A percentile compares a stretch with the other conserved stretches of the same genome.
Conservation (phyloP, 176 grass and related monocot genomes). For the Juncus effusus region DNA sequence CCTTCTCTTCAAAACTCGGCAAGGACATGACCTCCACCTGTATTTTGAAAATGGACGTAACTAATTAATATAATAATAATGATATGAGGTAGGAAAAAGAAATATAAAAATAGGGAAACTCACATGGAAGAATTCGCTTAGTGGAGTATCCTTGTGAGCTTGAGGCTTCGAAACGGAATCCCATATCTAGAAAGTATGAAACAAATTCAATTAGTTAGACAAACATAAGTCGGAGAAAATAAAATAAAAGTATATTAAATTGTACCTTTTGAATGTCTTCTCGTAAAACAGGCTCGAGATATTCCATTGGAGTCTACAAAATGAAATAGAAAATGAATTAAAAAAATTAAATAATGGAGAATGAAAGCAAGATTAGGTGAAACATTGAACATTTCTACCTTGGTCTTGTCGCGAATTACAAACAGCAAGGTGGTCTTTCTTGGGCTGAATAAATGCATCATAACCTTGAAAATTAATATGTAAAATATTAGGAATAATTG, state of each 20-base stretch:
- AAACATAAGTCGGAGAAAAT: constrained; percentile 20
- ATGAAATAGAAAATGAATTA: constrained; percentile 22
- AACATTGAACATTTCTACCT: constrained; percentile 39
- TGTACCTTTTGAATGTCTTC: constrained; percentile 83
- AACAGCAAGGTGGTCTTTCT: constrained; percentile 63
- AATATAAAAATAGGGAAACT: constrained; percentile 26
- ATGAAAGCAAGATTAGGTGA: constrained; percentile 17
- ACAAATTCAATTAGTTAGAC: constrained; percentile 3
- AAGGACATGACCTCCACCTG: constrained; percentile 88
- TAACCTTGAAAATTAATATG: constrained; percentile 40
- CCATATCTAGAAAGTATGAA: constrained; percentile 69
- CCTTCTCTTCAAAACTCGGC: constrained; percentile 82
- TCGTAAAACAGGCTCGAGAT: constrained; percentile 55
- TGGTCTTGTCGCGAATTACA: constrained; percentile 88
- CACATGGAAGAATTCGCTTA: constrained; percentile 93
- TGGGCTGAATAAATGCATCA: constrained; percentile 61
- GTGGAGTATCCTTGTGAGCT: constrained; percentile 64
- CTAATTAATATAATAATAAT: constrained; percentile 20
- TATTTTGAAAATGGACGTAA: constrained; percentile 31
- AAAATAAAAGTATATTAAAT: constrained; percentile 17
- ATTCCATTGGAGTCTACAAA: constrained; percentile 70
- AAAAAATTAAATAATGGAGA: constrained; percentile 17
- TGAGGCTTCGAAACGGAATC: constrained; percentile 68
- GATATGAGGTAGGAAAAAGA: background rate
- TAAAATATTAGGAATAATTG: constrained; percentile 11